Percentiles rank a stretch among this genome's conserved stretches.
phyloP scores from a whole-genome alignment of 2,329 filamentous ascomycete genomes.

The Ceratocystis harringtonii region DNA sequence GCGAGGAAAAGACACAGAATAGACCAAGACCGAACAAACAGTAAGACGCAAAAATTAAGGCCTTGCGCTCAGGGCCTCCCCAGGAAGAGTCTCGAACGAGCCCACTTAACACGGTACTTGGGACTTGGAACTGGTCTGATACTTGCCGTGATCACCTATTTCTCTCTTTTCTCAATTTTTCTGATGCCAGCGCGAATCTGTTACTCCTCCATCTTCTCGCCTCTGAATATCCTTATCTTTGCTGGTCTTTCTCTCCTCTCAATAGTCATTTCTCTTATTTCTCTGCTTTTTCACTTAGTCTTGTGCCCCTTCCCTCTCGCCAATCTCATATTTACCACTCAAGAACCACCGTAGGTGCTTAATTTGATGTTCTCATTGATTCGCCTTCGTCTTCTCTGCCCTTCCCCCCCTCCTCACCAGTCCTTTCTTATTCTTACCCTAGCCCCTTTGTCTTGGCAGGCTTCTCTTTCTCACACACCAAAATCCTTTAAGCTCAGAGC shows the following conservation, averaged over 20 bases:
- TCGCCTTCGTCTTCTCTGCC: background rate
- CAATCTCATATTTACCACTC: background rate
- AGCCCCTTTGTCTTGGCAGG: background rate
- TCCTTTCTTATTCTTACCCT: background rate
- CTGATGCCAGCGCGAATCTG: background rate
- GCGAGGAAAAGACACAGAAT: background rate
- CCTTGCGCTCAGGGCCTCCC: background rate
- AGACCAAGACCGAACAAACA: background rate
- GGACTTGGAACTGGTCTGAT: constrained; percentile 2
- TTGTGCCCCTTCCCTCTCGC: background rate
- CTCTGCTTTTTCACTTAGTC: background rate
- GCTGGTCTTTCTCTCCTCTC: background rate
- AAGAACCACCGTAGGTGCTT: no score
- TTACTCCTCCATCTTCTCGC: no score
- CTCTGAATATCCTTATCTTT: background rate
- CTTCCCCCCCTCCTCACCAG: background rate
- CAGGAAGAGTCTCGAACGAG: background rate
- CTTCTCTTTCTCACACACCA: background rate
- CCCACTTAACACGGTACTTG: background rate
- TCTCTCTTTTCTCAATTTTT: background rate
- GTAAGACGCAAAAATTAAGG: background rate
- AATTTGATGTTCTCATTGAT: background rate
- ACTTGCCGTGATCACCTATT: background rate
- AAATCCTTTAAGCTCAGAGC: background rate
- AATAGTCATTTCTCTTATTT: background rate